phyloP scores from a whole-genome alignment of 2,329 filamentous ascomycete genomes.

The Arthroderma sp. region DNA sequence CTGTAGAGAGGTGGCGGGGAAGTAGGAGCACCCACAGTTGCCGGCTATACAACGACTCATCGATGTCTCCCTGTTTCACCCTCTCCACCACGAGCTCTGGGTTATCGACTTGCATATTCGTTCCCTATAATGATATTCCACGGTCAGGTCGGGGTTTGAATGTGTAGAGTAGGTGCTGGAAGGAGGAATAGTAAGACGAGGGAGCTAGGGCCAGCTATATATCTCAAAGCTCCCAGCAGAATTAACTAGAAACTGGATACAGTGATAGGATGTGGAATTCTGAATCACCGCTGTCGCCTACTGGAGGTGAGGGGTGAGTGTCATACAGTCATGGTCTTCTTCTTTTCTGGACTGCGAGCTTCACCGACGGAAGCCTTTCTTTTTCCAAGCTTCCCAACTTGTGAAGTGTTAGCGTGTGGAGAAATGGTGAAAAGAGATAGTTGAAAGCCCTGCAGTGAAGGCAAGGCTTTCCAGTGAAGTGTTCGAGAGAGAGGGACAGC shows the following conservation, averaged over 20 bases:
- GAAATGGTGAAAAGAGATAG: constrained; percentile 20
- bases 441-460: constrained; percentile 28
- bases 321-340: constrained; percentile 41
- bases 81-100: constrained; percentile 45
- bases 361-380: constrained; percentile 13
- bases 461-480: constrained; percentile 27
- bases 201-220: not conserved
- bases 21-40: constrained; percentile 36
- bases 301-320: constrained; percentile 3
- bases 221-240: not conserved
- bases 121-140: constrained; percentile 26
- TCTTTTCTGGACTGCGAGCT: constrained; percentile 38
- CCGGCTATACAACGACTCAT: constrained; percentile 54
- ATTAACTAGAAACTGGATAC: no score
- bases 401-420: constrained; percentile 17
- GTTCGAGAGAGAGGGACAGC: no score
- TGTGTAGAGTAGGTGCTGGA: not conserved
- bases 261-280: no score
- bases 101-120: constrained; percentile 50
- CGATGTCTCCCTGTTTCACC: constrained; percentile 52
- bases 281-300: not conserved
- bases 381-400: constrained; percentile 10
- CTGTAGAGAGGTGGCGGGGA: not conserved
- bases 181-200: not conserved
- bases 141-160: not conserved